Conservation (phyloP, 257 asterid species). For the Salvia splendens region DNA sequence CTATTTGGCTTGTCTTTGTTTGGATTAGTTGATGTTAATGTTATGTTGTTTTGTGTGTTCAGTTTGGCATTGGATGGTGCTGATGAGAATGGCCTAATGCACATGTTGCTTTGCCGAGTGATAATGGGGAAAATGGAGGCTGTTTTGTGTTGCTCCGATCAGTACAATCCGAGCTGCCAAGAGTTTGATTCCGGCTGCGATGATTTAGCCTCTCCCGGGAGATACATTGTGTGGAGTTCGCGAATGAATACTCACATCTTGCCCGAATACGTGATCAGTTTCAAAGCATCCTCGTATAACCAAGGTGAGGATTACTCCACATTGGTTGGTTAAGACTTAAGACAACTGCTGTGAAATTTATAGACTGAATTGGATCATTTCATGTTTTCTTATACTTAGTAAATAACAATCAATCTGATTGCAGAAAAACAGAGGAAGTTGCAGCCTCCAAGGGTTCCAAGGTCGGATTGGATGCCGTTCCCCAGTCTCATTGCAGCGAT, state of each 20-base stretch:
- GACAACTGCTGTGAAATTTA: no score
- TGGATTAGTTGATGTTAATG: neutral
- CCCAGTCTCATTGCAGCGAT: slow-evolving; percentile 39
- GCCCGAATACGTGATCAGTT: slow-evolving; percentile 57
- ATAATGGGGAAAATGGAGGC: slow-evolving; percentile 54
- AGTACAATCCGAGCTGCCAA: slow-evolving; percentile 48
- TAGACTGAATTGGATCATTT: no score
- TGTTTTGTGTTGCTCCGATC: slow-evolving; percentile 39
- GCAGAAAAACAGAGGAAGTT: slow-evolving; percentile 31
- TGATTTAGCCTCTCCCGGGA: slow-evolving; percentile 44
- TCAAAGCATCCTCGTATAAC: slow-evolving; percentile 36
- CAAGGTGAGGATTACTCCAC: slow-evolving; percentile 35
- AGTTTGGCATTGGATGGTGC: slow-evolving; percentile 45
- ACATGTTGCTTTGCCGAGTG: slow-evolving; percentile 62
- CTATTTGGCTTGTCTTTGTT: neutral
- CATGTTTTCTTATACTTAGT: no score
- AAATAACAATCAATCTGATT: neutral
- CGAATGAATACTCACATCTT: slow-evolving; percentile 60
- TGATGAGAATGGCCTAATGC: slow-evolving; percentile 52
- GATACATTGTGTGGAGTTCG: slow-evolving; percentile 58
- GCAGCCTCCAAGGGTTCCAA: slow-evolving; percentile 37
- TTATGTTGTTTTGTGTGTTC: slow-evolving; percentile 16
- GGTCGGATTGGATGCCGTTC: slow-evolving; percentile 57
- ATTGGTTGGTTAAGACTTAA: no score
- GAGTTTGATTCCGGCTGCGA: slow-evolving; percentile 65